phyloP scores from a whole-genome alignment of 768 basidiomycete genomes.

The Pisolithus orientalis region DNA sequence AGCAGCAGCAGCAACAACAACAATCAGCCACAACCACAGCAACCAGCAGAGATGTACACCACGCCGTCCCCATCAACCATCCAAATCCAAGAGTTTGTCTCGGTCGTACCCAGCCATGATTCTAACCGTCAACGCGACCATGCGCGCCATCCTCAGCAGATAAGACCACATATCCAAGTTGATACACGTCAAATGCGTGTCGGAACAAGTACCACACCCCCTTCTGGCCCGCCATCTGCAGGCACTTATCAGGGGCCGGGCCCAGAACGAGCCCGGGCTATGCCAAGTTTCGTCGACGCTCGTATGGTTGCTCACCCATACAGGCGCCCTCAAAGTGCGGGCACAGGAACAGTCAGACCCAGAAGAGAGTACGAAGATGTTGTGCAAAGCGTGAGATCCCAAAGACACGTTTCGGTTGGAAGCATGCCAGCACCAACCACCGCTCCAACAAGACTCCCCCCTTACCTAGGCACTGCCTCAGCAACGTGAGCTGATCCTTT shows the following conservation, averaged over 20 bases:
- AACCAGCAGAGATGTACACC: constrained; percentile 17
- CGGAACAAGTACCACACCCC: constrained; percentile 23
- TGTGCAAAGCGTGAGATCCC: constrained; percentile 22
- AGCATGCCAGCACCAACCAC: constrained; percentile 8
- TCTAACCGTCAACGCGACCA: constrained; percentile 12
- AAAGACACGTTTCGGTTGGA: constrained; percentile 14
- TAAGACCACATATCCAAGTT: constrained; percentile 29
- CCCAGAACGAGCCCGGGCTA: constrained; percentile 20
- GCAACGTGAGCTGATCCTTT: constrained; percentile 6
- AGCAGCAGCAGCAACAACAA: constrained; percentile 27
- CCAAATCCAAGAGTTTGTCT: constrained; percentile 23
- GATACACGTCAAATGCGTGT: constrained; percentile 24
- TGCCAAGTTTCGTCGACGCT: constrained; percentile 18
- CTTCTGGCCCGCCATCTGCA: constrained; percentile 28
- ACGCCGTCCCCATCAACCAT: constrained; percentile 11
- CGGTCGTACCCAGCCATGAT: constrained; percentile 26
- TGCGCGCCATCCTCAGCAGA: constrained; percentile 19
- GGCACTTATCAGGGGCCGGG: constrained; percentile 17
- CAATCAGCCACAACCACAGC: constrained; percentile 23
- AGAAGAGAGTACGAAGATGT: constrained; percentile 25
- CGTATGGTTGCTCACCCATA: constrained; percentile 24
- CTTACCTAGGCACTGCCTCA: constrained; percentile 1
- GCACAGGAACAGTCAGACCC: constrained; percentile 14
- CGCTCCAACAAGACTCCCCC: constrained; percentile 1
- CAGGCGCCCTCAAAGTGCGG: constrained; percentile 23